These are phyloP conservation scores for Paramecium sonneborni DNA, from an alignment of 73 alveolate species.

Conservation along the genomic window DNA sequence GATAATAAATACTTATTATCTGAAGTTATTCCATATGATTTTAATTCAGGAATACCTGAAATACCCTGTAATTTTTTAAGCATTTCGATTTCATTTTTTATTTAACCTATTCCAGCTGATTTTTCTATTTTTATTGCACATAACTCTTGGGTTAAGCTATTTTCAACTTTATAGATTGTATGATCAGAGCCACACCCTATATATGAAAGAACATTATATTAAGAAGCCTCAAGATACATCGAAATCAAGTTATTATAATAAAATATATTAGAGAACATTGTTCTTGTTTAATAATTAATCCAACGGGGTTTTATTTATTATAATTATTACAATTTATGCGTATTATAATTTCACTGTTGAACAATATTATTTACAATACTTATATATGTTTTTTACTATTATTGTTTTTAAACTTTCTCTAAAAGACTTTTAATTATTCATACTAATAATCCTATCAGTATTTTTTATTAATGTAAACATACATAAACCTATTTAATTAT, in stretches of 20 bases:
- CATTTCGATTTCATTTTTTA: neutral
- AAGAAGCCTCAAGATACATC: neutral
- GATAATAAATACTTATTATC: neutral
- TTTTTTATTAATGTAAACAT: no score
- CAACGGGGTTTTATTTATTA: no score
- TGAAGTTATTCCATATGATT: neutral
- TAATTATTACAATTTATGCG: no score
- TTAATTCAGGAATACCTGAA: neutral
- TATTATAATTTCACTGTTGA: no score
- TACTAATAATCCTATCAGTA: no score
- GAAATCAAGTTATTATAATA: neutral
- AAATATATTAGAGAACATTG: no score
- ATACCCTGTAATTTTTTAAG: neutral
- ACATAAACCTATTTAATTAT: no score
- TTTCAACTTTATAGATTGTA: neutral
- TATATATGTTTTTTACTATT: no score
- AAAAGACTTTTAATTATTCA: no score
- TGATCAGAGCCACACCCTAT: neutral
- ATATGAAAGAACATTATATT: neutral
- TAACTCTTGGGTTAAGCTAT: neutral
- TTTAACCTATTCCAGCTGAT: neutral
- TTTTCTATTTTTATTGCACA: neutral
- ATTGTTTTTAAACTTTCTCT: no score
- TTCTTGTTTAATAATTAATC: no score
- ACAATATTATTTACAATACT: no score